Evolutionary conservation across 805 yeast species (phyloP).

Genomic region (Starmerella gropengiesseri): DNA sequence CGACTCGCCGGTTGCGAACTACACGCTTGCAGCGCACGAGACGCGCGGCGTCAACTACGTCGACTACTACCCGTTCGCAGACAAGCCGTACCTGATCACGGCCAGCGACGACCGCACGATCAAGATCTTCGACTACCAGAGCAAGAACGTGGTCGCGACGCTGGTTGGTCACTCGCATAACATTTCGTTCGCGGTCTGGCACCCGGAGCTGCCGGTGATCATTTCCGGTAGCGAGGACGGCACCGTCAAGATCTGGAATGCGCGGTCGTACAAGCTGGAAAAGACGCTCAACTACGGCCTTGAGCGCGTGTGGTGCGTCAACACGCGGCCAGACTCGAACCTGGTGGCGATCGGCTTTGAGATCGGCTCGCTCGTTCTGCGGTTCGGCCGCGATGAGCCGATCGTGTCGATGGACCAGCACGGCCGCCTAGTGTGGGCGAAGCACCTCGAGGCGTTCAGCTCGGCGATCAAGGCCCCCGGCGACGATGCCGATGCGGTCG

Average conservation of each 20-base stretch:
- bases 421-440: conserved; percentile 86
- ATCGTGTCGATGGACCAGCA: conserved; percentile 83
- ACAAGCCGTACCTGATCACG: conserved; percentile 90
- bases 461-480: conserved; percentile 48
- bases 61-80: conserved; percentile 93
- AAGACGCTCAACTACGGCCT: conserved; percentile 81
- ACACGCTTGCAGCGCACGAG: conserved; percentile 83
- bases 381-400: conserved; percentile 91
- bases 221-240: conserved; percentile 96
- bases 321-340: conserved; percentile 62
- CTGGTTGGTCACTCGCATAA: conserved; percentile 88
- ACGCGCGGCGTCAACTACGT: conserved; percentile 91
- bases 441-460: conserved; percentile 79
- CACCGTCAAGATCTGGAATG: conserved; percentile 86
- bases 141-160: conserved; percentile 88
- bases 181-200: conserved; percentile 95
- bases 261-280: conserved; percentile 87
- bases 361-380: conserved; percentile 80
- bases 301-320: conserved; percentile 95
- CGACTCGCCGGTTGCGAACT: conserved; percentile 79
- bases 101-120: conserved; percentile 84
- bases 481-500: conserved; percentile 33
- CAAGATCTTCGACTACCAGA: conserved; percentile 93
- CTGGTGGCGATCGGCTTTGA: conserved; percentile 88
- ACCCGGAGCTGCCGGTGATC: conserved; percentile 91